Percentiles rank a stretch among this genome's conserved stretches.
Evolutionary conservation across 306 rosid species (phyloP).

Genomic region (Rubus parviflorus): DNA sequence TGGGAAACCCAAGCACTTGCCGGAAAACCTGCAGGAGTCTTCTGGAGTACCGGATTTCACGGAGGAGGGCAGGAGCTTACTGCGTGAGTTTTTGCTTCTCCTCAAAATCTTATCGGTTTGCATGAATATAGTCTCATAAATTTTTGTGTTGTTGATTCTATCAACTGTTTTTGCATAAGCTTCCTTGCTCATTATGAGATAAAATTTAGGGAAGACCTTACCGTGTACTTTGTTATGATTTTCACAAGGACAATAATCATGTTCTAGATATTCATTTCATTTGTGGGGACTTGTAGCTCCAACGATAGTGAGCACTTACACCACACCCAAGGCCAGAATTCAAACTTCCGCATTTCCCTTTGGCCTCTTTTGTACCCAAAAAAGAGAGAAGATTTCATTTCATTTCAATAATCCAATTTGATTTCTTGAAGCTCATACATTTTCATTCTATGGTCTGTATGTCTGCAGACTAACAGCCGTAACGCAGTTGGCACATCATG

Average conservation of each 20-base stretch:
- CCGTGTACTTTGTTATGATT: neutral
- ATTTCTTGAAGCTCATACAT: neutral
- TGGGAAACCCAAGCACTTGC: conserved; percentile 89
- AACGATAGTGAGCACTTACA: too few relatives aligned
- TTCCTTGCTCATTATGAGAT: neutral
- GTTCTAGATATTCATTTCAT: neutral
- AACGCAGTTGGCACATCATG: conserved; percentile 94
- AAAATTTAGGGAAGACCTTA: too few relatives aligned
- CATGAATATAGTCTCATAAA: neutral
- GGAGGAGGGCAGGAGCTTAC: conserved; percentile 98
- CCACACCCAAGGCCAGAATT: too few relatives aligned
- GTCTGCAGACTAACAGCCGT: conserved; percentile 63
- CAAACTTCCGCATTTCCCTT: too few relatives aligned
- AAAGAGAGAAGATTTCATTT: too few relatives aligned
- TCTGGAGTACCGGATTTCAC: conserved; percentile 95
- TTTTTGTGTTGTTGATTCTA: neutral
- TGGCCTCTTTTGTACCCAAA: neutral
- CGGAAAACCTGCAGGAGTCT: conserved; percentile 95
- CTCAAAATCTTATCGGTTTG: neutral
- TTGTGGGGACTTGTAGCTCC: too few relatives aligned
- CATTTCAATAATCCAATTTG: neutral
- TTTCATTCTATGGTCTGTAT: neutral
- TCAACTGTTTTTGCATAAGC: neutral
- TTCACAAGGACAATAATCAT: neutral
- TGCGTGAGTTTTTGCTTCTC: conserved; percentile 56